phyloP scores from a whole-genome alignment of 2,329 filamentous ascomycete genomes.

The Neonectria hederae region DNA sequence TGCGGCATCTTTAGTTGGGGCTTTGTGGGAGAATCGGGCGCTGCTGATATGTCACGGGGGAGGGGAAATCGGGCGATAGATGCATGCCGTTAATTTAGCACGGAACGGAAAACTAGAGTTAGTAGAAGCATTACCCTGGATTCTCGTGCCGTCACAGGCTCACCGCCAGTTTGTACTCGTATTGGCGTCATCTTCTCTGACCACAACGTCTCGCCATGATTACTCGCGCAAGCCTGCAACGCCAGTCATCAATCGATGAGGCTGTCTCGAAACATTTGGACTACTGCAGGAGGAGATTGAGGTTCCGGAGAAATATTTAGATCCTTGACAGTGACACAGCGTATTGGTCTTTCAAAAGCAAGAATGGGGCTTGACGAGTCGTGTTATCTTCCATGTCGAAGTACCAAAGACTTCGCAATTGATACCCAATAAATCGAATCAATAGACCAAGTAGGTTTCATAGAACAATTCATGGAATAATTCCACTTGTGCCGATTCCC shows the following conservation, averaged over 20 bases:
- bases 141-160: slow-evolving; percentile 36
- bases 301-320: slow-evolving; percentile 10
- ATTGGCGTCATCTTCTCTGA: slow-evolving; percentile 19
- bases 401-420: slow-evolving; percentile 22
- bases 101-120: slow-evolving; percentile 24
- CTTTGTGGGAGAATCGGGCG: slow-evolving; percentile 19
- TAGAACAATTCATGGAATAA: slow-evolving; percentile 3
- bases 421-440: not conserved
- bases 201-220: slow-evolving; percentile 27
- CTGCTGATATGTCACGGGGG: slow-evolving; percentile 20
- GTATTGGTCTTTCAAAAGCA: slow-evolving; percentile 12
- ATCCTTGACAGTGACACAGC: slow-evolving; percentile 1
- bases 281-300: slow-evolving; percentile 40
- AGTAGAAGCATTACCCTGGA: slow-evolving; percentile 27
- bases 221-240: slow-evolving; percentile 18
- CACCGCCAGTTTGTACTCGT: slow-evolving; percentile 41
- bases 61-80: slow-evolving; percentile 32
- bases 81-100: slow-evolving; percentile 35
- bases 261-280: slow-evolving; percentile 24
- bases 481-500: not conserved
- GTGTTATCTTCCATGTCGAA: slow-evolving; percentile 9
- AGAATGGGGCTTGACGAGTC: slow-evolving; percentile 4
- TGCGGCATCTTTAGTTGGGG: slow-evolving; percentile 15
- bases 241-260: slow-evolving; percentile 27
- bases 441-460: not conserved